Conservation (phyloP, 2,329 filamentous ascomycete genomes). For the Aureobasidium namibiae region DNA sequence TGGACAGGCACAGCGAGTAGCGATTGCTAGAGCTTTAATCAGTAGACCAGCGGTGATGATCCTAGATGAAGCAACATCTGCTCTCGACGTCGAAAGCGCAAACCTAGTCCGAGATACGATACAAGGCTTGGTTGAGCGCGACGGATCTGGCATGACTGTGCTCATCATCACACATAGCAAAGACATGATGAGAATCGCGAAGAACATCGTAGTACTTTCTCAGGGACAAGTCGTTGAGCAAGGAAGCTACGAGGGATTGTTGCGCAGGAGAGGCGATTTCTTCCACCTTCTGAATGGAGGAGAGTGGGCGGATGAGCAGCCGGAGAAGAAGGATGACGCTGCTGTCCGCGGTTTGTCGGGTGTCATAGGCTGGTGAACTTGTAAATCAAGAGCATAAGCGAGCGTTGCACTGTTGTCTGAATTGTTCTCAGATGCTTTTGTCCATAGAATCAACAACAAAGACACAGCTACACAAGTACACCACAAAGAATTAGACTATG, state of each 20-base stretch:
- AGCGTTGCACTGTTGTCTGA: not conserved
- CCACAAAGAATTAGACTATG: too few species aligned
- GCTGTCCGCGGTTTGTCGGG: not conserved
- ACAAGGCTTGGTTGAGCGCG: constrained; percentile 38
- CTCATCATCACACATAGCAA: constrained; percentile 73
- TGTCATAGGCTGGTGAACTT: not conserved
- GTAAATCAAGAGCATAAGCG: not conserved
- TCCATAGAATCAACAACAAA: not conserved
- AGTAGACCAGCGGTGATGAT: constrained; percentile 65
- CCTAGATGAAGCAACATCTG: constrained; percentile 79
- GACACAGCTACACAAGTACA: too few species aligned
- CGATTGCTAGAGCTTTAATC: constrained; percentile 71
- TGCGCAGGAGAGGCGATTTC: constrained; percentile 28
- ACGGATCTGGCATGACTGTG: constrained; percentile 50
- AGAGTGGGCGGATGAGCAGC: constrained; percentile 10
- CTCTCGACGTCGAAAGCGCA: constrained; percentile 64
- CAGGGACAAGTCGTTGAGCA: constrained; percentile 59
- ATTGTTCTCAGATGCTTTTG: not conserved
- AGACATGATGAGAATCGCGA: constrained; percentile 80
- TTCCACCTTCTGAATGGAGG: constrained; percentile 32
- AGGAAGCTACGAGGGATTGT: constrained; percentile 58
- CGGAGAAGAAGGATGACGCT: not conserved
- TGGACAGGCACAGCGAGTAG: constrained; percentile 74
- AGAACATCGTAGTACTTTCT: constrained; percentile 63
- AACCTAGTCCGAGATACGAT: constrained; percentile 57